Evolutionary conservation across 192 early-diverging fungal genomes (phyloP).

Genomic region (Backusella macrospora): DNA sequence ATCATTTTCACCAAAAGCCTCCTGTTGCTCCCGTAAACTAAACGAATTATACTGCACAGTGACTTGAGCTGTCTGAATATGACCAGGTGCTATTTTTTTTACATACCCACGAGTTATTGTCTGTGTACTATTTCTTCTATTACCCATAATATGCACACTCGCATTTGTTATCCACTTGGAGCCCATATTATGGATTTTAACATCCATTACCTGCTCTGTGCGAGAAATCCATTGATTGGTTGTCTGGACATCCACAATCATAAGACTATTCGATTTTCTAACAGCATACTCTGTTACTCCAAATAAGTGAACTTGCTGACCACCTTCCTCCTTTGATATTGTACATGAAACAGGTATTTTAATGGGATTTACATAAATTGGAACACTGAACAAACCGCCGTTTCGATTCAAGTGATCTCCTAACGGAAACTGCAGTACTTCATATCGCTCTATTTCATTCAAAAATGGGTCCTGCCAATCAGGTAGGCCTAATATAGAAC

Average conservation of each 20-base stretch:
- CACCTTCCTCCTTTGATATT: not conserved
- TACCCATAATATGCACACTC: not conserved
- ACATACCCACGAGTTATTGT: slow-evolving; percentile 4
- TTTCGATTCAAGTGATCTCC: not conserved
- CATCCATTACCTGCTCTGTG: not conserved
- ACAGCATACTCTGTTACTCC: not conserved
- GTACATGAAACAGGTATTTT: not conserved
- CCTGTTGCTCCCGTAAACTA: not conserved
- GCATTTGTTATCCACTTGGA: not conserved
- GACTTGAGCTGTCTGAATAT: slow-evolving; percentile 7
- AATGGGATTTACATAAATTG: not conserved
- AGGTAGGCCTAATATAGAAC: not conserved
- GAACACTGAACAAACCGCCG: not conserved
- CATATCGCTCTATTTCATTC: not conserved
- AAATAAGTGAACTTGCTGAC: not conserved
- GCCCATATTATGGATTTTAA: not conserved
- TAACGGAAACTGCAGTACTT: slow-evolving; percentile 1
- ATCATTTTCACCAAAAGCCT: not conserved
- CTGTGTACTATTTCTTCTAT: not conserved
- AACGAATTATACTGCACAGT: slow-evolving; percentile 1
- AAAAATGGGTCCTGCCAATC: slow-evolving; percentile 3
- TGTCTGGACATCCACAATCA: not conserved
- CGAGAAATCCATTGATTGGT: not conserved
- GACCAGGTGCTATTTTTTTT: not conserved
- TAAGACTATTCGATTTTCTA: not conserved